phyloP scores from a whole-genome alignment of 768 basidiomycete species.

The Suillus sp. region DNA sequence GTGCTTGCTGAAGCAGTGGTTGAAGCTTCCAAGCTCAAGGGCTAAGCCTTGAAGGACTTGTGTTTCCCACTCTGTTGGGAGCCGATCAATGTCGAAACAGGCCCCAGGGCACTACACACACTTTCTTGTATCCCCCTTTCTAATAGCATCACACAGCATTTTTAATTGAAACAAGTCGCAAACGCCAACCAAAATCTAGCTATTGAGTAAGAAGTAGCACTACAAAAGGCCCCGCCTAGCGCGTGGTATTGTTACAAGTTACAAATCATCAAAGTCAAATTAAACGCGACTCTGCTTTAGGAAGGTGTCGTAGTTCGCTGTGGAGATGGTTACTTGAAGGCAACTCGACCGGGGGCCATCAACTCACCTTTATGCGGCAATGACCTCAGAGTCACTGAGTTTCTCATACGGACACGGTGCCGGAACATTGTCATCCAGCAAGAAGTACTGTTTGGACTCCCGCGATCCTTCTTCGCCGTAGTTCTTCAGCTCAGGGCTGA shows the following conservation, averaged over 20 bases:
- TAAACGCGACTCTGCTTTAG: neutral
- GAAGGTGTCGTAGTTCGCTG: slow-evolving; percentile 13
- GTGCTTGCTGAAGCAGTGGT: too few species aligned
- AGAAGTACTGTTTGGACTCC: slow-evolving; percentile 26
- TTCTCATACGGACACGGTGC: slow-evolving; percentile 22
- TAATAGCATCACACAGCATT: neutral
- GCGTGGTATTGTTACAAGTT: too few species aligned
- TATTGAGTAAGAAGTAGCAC: neutral
- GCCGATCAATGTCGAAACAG: too few species aligned
- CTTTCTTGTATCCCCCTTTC: neutral
- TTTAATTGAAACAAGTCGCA: neutral
- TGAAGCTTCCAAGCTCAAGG: too few species aligned
- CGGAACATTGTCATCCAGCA: slow-evolving; percentile 25
- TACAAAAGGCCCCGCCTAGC: neutral
- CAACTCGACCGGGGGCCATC: neutral
- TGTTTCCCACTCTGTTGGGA: too few species aligned
- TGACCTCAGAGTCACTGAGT: slow-evolving; percentile 10
- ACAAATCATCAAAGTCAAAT: neutral
- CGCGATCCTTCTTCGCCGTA: slow-evolving; percentile 25
- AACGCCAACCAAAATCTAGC: neutral
- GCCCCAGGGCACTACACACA: too few species aligned
- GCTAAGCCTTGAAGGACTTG: too few species aligned
- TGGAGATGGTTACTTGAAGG: neutral
- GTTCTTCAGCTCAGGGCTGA: slow-evolving; percentile 28
- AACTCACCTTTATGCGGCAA: slow-evolving; percentile 11